Percentiles rank a stretch among this genome's conserved stretches.
phyloP scores from a whole-genome alignment of 2,329 filamentous ascomycete species.

The Sporothrix curviconia region DNA sequence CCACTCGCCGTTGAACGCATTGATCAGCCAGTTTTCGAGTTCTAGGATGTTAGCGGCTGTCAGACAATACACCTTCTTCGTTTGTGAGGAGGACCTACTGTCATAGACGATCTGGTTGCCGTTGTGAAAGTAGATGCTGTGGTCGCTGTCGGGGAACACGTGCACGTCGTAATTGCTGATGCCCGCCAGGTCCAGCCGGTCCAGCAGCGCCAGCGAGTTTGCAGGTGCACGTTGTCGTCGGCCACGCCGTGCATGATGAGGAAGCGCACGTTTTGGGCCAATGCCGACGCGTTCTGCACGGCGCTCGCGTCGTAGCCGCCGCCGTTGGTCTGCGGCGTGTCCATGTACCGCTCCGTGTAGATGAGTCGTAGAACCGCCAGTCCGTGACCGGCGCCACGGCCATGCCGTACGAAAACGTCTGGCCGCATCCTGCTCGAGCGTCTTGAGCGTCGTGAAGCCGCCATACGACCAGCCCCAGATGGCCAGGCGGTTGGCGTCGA shows the following conservation, averaged over 20 bases:
- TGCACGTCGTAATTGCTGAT: conserved; percentile 96
- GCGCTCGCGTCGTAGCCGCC: conserved; percentile 69
- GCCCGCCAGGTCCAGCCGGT: conserved; percentile 72
- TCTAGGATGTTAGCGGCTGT: conserved; percentile 43
- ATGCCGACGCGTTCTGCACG: conserved; percentile 66
- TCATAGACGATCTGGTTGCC: conserved; percentile 88
- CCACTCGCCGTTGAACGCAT: conserved; percentile 98
- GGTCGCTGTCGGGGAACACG: conserved; percentile 92
- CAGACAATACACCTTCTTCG: not conserved
- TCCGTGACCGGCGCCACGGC: conserved; percentile 97
- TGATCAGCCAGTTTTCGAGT: conserved; percentile 84
- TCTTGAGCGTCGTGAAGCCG: conserved; percentile 92
- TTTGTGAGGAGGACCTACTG: conserved; percentile 54
- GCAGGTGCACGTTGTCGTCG: conserved; percentile 96
- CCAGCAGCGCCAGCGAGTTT: conserved; percentile 81
- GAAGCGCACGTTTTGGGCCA: conserved; percentile 75
- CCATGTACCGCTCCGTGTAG: conserved; percentile 97
- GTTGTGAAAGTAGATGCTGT: conserved; percentile 91
- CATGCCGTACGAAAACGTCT: conserved; percentile 94
- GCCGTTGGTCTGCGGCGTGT: conserved; percentile 76
- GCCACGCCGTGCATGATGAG: conserved; percentile 93
- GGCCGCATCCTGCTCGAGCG: conserved; percentile 84
- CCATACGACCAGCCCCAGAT: conserved; percentile 99
- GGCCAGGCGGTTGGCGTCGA: conserved; percentile 73
- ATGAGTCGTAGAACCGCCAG: conserved; percentile 93